phyloP scores from a whole-genome alignment of 306 rosid genomes.

The Sophora flavescens region DNA sequence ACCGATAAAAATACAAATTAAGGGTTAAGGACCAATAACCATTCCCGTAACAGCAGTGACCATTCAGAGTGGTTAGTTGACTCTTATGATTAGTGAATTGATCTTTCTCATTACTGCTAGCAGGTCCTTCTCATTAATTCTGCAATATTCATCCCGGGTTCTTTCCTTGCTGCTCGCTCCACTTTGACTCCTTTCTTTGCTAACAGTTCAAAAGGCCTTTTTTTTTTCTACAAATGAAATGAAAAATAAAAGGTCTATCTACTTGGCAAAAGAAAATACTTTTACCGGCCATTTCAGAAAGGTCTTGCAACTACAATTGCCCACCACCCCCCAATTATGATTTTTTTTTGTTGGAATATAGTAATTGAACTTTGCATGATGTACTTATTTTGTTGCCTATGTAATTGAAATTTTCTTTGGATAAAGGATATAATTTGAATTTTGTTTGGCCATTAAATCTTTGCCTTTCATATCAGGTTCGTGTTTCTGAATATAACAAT shows the following conservation, averaged over 20 bases:
- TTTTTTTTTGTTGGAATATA: slow-evolving; percentile 23
- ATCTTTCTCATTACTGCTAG: not conserved
- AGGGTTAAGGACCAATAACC: not conserved
- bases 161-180: slow-evolving; percentile 3
- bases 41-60: not conserved
- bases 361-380: not conserved
- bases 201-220: slow-evolving; percentile 5
- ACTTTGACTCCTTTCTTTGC: slow-evolving; percentile 31
- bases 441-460: slow-evolving; percentile 10
- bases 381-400: not conserved
- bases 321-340: not conserved
- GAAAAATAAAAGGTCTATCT: not conserved
- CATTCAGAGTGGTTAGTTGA: not conserved
- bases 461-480: slow-evolving; percentile 59
- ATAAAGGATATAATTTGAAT: not conserved
- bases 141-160: not conserved
- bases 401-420: not conserved
- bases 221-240: not conserved
- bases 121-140: not conserved
- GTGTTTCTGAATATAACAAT: slow-evolving; percentile 80
- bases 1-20: not conserved
- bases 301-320: slow-evolving; percentile 34
- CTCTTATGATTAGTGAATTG: not conserved
- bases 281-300: slow-evolving; percentile 13
- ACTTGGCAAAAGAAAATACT: slow-evolving; percentile 8